A percentile compares a stretch with the other conserved stretches of the same genome.
Evolutionary conservation across 345 rosid species (phyloP).

Genomic region (Citrus cavaleriei): DNA sequence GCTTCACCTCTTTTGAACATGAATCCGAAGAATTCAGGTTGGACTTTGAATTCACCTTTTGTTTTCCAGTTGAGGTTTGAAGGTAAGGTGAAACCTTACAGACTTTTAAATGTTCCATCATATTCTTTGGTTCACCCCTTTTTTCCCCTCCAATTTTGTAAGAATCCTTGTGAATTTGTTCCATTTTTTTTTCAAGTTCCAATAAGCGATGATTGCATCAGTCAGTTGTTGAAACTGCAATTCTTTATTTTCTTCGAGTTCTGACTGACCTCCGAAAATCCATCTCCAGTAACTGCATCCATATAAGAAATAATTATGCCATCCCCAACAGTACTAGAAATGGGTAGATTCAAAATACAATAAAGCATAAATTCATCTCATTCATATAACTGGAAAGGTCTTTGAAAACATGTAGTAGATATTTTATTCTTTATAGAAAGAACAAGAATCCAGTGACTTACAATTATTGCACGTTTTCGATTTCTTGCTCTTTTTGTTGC

Average conservation of each 20-base stretch:
- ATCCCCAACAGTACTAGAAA: background rate
- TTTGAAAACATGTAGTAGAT: background rate
- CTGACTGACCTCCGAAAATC: background rate
- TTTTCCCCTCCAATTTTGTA: background rate
- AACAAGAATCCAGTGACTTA: slow-evolving; percentile 2
- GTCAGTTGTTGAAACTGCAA: background rate
- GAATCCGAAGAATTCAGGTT: slow-evolving; percentile 5
- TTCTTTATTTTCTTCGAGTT: background rate
- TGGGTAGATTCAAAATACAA: background rate
- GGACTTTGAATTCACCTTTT: background rate
- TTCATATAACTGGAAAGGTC: background rate
- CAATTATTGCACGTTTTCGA: slow-evolving; percentile 27
- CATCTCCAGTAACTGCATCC: background rate
- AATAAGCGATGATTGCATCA: background rate
- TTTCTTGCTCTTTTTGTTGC: slow-evolving; percentile 42
- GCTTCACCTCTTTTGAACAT: slow-evolving; percentile 11
- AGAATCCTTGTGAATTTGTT: background rate
- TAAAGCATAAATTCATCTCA: background rate
- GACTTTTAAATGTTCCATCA: slow-evolving; percentile 9
- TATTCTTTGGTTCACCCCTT: slow-evolving; percentile 1
- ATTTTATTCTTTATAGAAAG: background rate
- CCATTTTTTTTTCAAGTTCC: background rate
- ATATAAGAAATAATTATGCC: background rate
- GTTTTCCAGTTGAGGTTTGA: slow-evolving; percentile 8
- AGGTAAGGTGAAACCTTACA: slow-evolving; percentile 34